Conservation (phyloP, 2,329 filamentous ascomycete species). For the Exophiala alcalophila region DNA sequence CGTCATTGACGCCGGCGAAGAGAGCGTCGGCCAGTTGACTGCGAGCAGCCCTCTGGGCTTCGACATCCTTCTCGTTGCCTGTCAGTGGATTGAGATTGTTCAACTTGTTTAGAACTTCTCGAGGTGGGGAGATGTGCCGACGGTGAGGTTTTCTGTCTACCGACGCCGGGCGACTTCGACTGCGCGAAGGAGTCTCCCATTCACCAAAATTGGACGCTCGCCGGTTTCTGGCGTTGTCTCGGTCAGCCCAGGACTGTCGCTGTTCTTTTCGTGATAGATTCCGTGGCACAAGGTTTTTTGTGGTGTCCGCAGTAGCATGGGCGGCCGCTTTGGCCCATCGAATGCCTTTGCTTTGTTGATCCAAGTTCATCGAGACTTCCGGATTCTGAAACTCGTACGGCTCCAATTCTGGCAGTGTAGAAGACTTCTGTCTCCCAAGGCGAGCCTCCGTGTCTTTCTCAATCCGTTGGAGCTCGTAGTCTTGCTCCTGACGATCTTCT, state of each 20-base stretch:
- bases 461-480: slow-evolving; percentile 48
- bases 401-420: slow-evolving; percentile 32
- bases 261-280: slow-evolving; percentile 13
- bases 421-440: slow-evolving; percentile 14
- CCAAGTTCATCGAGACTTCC: slow-evolving; percentile 29
- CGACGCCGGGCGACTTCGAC: slow-evolving; percentile 9
- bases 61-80: slow-evolving; percentile 60
- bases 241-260: slow-evolving; percentile 41
- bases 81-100: slow-evolving; percentile 32
- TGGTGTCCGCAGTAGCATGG: slow-evolving; percentile 24
- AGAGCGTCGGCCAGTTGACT: slow-evolving; percentile 70
- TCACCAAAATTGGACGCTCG: slow-evolving; percentile 42
- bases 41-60: slow-evolving; percentile 62
- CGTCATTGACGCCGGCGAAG: slow-evolving; percentile 83
- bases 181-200: slow-evolving; percentile 31
- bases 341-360: slow-evolving; percentile 25
- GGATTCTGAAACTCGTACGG: slow-evolving; percentile 30
- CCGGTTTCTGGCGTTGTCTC: slow-evolving; percentile 36
- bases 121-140: slow-evolving; percentile 15
- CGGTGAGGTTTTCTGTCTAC: slow-evolving; percentile 8
- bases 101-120: slow-evolving; percentile 26
- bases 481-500: slow-evolving; percentile 43
- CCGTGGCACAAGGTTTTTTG: slow-evolving; percentile 22
- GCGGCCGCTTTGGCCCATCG: slow-evolving; percentile 24
- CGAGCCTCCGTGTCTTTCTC: slow-evolving; percentile 31